These are phyloP conservation scores for Saccharata proteae DNA, from an alignment of 2,329 filamentous ascomycete species.

Conservation along the genomic window DNA sequence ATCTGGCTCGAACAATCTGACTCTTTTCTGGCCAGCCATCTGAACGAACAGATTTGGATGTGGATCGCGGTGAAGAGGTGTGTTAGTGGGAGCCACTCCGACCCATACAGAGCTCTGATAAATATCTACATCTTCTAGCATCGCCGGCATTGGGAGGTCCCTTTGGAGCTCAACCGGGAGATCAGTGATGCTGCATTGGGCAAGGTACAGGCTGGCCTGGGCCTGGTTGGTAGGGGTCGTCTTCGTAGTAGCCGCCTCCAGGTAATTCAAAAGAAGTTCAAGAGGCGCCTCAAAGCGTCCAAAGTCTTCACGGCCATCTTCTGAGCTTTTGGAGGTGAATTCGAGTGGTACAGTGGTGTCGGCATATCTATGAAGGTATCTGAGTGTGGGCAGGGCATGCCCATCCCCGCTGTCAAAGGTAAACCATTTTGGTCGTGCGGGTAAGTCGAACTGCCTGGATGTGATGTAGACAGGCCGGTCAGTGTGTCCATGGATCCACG, in stretches of 20 bases:
- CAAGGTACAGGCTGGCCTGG: constrained; percentile 58
- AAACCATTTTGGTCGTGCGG: too few relatives aligned
- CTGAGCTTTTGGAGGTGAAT: neutral
- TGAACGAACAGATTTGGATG: constrained; percentile 92
- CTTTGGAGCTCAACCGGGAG: constrained; percentile 50
- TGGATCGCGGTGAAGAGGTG: constrained; percentile 81
- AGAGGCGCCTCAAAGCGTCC: constrained; percentile 50
- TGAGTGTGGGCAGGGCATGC: neutral
- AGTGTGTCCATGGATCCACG: too few relatives aligned
- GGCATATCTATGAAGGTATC: constrained; percentile 14
- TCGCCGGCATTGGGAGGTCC: constrained; percentile 47
- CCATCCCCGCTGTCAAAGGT: too few relatives aligned
- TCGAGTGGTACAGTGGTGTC: constrained; percentile 7
- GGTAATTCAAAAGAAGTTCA: constrained; percentile 49
- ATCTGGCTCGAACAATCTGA: constrained; percentile 58
- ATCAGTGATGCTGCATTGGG: constrained; percentile 61
- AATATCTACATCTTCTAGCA: constrained; percentile 64
- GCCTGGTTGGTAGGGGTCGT: constrained; percentile 15
- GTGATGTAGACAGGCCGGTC: too few relatives aligned
- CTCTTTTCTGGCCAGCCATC: constrained; percentile 56
- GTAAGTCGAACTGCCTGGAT: too few relatives aligned
- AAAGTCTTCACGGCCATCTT: constrained; percentile 43
- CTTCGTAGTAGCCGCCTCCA: constrained; percentile 19
- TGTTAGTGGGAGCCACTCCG: constrained; percentile 74
- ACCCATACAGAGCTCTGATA: constrained; percentile 84